phyloP scores from a whole-genome alignment of 345 rosid species.

The Hibiscus mutabilis region DNA sequence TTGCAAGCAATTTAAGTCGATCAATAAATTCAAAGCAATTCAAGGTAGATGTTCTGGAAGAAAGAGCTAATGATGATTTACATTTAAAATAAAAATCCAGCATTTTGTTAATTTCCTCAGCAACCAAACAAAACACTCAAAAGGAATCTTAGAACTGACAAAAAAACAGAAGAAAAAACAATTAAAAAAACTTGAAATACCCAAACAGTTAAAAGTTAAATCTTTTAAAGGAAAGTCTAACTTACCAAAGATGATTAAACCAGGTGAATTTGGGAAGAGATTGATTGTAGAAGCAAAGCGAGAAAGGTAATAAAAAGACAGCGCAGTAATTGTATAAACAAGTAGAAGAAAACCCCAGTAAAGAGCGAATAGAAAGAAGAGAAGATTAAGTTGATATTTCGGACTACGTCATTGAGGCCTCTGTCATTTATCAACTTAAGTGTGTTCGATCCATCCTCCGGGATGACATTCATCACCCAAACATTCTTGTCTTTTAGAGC shows the following conservation, averaged over 20 bases:
- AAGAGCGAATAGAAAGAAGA: constrained; percentile 7
- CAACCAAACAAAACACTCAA: constrained; percentile 11
- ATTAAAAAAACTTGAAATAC: background rate
- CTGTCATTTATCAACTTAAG: constrained; percentile 78
- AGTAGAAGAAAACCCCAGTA: constrained; percentile 11
- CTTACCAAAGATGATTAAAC: background rate
- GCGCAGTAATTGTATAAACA: constrained; percentile 1
- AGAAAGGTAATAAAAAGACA: background rate
- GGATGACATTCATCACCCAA: constrained; percentile 90
- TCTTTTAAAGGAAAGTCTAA: background rate
- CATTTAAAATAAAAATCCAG: background rate
- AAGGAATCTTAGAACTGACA: background rate
- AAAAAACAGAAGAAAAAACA: background rate
- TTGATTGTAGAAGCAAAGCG: no score
- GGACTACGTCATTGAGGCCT: constrained; percentile 46
- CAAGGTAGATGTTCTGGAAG: background rate
- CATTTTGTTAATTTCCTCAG: background rate
- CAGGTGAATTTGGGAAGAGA: no score
- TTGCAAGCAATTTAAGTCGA: background rate
- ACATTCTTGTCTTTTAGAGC: constrained; percentile 73
- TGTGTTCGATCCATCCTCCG: constrained; percentile 75
- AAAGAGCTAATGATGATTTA: background rate
- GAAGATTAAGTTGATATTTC: constrained; percentile 8
- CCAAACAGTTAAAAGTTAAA: no score
- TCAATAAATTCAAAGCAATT: constrained; percentile 3